phyloP scores from a whole-genome alignment of 768 basidiomycete species.

The Mrakia hoshinonis region DNA sequence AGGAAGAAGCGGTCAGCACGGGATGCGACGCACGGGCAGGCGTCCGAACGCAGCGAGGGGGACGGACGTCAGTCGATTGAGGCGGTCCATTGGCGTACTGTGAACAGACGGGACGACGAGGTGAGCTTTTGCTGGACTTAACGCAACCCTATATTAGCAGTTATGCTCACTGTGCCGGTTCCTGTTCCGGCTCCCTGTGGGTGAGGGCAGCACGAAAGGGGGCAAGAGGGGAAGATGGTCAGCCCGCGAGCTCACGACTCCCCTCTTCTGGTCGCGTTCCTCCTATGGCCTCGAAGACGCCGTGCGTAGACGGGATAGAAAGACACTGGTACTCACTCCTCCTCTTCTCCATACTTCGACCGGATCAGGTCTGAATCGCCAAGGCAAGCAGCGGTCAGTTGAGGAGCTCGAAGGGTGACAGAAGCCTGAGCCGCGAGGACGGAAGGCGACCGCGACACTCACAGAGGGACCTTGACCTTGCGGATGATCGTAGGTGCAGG shows the following conservation, averaged over 20 bases:
- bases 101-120: background rate
- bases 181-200: background rate
- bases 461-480: background rate
- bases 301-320: no score
- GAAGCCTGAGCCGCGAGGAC: background rate
- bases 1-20: background rate
- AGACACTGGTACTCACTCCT: background rate
- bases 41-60: background rate
- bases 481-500: background rate
- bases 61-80: conserved; percentile 5
- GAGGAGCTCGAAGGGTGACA: background rate
- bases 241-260: background rate
- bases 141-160: background rate
- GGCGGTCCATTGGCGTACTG: conserved; percentile 8
- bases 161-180: background rate
- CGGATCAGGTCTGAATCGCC: background rate
- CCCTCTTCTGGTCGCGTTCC: background rate
- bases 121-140: no score
- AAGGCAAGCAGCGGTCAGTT: background rate
- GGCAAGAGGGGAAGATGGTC: background rate
- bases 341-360: background rate
- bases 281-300: no score
- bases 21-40: background rate
- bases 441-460: background rate
- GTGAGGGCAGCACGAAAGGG: background rate